Base-by-base conservation (phyloP, 371 early-diverging fungal species). In the Rhizopus stolonifer region DNA sequence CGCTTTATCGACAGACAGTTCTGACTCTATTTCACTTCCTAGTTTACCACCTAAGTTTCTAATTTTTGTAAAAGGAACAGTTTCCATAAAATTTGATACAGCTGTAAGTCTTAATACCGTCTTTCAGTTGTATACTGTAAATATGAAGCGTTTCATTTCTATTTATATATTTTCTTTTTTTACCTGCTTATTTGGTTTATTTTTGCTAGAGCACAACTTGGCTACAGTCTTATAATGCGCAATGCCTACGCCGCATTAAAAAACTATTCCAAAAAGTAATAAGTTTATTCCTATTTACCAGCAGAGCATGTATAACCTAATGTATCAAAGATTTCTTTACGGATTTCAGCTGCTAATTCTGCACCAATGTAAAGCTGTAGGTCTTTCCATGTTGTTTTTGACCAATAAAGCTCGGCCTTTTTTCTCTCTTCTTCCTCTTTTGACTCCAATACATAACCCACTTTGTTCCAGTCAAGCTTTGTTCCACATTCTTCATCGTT, bases 131-230 rank as follows among this genome's bases (percentile, higher is more conserved):
- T 19, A 24, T 7, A 46, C 11, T 5, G 13, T 19, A 10, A 24
- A 25, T 13, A 19, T 31, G 6, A 23, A 15, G 31, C 11, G n/a
- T 1, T 25, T 25, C 24, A 22, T 5, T 11, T 10, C 29, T 19
- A 7, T 14, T 10, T 6, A 32, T 21, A 8, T 39, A 19, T 8
- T n/a, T 5, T 0, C 4, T 8, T 7, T 18, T 15, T 19, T 57
- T 61, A 82, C 84, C 79, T 91, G 92, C 38, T 88, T 82, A 63
- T 90, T 83, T 4, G 97, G 97, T 51, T 97, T 97, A 67, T 96
- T 86, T 58, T 81, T 46, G 5, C 84, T 87, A 19, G 92, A 91
- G 46, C 90, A 83, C 7, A 97, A 65, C 58, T 97, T 97, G 2
- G 94, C 90, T 14, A 92, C 67, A 0, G 83, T 83, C 49, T 88